Evolutionary conservation across 2,329 filamentous ascomycete genomes (phyloP), one percentile per base, ranked within the genome.

Genomic region (Sporothrix pallida): DNA sequence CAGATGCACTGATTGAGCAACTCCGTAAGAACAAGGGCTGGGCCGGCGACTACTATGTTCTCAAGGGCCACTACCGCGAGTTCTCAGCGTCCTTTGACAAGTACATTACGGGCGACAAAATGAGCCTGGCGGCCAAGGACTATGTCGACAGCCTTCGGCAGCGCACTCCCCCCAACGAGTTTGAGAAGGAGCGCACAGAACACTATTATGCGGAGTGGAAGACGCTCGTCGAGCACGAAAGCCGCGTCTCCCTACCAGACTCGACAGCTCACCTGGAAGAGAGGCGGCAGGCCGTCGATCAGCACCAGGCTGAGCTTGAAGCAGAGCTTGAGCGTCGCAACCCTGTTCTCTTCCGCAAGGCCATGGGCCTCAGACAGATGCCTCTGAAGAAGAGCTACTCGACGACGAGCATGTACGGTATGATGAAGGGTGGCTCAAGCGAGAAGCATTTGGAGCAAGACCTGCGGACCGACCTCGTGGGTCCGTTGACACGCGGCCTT

Each of bases 41-140:
- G 87, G 75, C 76, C 0, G 87, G 87, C 1, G 83, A 84, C 56
- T 85, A 83, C 74, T 88, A 88, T 76, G 81, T 89, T 8, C 81
- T 89, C 48, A 88, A 88, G 77, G 87, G 87, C 0, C 86, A 87
- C 71, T 89, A 86, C 77, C 83, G 83, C 65, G 87, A 89, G 75
- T 89, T 89, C 75, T 86, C 86, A 17, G 81, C 82, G 37, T 86
- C 85, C 0, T 89, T 87, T 75, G 83, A 84, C 74, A 85, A 84
- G 74, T 85, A 87, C 74, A 86, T 88, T 74, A 81, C 81, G 23
- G 84, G 83, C 4, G 77, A 80, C 44, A 84, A 81, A 74, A 86
- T 82, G 78, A 83, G 82, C 1, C 79, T 81, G 26, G 81, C 80
- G 8, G 82, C 82, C n/a, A 82, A 81, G 52, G 80, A 83, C 60